These are phyloP conservation scores for Santalum album DNA, from an alignment of 164 flowering plant species.

Conservation along the genomic window DNA sequence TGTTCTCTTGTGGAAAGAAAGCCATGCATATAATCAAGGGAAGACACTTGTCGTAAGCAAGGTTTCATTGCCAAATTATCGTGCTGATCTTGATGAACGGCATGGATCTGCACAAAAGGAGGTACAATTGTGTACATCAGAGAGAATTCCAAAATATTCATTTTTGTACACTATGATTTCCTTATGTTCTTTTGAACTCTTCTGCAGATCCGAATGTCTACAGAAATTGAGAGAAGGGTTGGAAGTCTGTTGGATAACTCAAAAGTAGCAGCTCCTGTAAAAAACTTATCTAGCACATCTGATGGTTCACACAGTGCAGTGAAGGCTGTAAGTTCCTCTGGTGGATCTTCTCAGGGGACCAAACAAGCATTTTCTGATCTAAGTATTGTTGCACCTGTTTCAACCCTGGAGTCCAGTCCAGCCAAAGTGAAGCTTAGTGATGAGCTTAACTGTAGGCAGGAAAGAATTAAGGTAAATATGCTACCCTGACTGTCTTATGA, in stretches of 20 bases:
- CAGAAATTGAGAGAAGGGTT: conserved; percentile 67
- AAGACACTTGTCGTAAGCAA: conserved; percentile 86
- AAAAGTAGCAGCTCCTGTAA: conserved; percentile 16
- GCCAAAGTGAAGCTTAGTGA: conserved; percentile 40
- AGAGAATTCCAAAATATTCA: neutral
- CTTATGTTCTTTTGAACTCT: neutral
- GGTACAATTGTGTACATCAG: conserved; percentile 31
- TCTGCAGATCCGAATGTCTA: conserved; percentile 75
- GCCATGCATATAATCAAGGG: conserved; percentile 92
- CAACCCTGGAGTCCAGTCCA: conserved; percentile 19
- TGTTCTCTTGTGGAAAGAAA: conserved; percentile 52
- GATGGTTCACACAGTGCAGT: too few species aligned
- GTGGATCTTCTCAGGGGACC: conserved; percentile 13
- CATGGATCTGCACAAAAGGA: conserved; percentile 92
- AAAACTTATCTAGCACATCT: conserved; percentile 29
- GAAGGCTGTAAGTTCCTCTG: neutral
- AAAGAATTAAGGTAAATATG: conserved; percentile 41
- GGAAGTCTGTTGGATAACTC: conserved; percentile 57
- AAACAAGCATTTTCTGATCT: conserved; percentile 15
- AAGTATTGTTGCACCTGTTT: conserved; percentile 14
- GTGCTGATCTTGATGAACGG: conserved; percentile 94
- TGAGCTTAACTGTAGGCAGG: conserved; percentile 66
- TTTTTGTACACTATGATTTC: neutral
- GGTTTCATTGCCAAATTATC: conserved; percentile 76
- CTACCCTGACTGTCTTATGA: neutral